Conservation (phyloP, 352 stramenopile genomes). For the Phytophthora chlamydospora region DNA sequence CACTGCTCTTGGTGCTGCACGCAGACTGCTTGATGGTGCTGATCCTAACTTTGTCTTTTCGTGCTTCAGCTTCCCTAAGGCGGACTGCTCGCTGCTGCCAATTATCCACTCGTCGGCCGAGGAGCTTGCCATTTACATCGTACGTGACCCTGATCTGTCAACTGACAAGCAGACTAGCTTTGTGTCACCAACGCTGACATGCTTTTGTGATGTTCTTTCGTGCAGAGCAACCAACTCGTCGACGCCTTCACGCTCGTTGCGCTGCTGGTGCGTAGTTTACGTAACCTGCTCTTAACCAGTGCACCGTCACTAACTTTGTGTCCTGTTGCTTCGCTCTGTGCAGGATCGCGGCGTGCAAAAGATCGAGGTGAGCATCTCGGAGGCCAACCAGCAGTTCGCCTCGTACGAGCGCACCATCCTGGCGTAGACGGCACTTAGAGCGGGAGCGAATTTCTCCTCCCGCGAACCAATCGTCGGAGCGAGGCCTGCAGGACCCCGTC, state of each 20-base stretch:
- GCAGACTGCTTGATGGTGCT: neutral
- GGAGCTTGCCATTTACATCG: constrained; percentile 96
- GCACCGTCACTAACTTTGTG: neutral
- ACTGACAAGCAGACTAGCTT: neutral
- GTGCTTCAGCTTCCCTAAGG: constrained; percentile 87
- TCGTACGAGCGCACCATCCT: constrained; percentile 81
- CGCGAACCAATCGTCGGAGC: neutral
- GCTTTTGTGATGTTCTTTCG: constrained; percentile 4
- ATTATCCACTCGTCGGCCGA: constrained; percentile 98
- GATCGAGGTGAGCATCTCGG: constrained; percentile 95
- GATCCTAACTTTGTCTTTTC: neutral
- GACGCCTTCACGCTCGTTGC: constrained; percentile 84
- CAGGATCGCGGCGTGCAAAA: constrained; percentile 82
- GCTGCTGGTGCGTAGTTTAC: constrained; percentile 50
- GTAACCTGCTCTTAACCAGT: neutral
- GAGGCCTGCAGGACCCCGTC: constrained; percentile 17
- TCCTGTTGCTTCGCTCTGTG: neutral
- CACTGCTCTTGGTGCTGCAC: neutral
- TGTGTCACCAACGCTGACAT: neutral
- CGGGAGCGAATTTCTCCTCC: neutral
- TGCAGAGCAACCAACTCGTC: constrained; percentile 86
- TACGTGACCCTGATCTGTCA: constrained; percentile 39
- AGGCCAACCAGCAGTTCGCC: constrained; percentile 91
- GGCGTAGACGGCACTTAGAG: constrained; percentile 30
- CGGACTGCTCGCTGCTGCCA: constrained; percentile 95